Conservation (phyloP, 2,329 filamentous ascomycete genomes). For the Fusarium floridanum region DNA sequence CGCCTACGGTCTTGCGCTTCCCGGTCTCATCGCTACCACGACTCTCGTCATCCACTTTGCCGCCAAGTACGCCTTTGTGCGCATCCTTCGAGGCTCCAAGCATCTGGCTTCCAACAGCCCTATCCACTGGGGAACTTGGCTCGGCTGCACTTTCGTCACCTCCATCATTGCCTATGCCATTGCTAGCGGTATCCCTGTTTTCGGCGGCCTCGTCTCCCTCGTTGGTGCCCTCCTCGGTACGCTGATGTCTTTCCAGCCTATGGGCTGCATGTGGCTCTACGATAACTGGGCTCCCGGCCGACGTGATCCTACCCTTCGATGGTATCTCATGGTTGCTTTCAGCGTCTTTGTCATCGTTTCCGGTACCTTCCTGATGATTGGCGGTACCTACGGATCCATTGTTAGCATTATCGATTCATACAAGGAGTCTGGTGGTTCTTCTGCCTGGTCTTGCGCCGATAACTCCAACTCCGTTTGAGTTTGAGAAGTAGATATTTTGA, state of each 20-base stretch:
- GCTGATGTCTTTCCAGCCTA: conserved; percentile 48
- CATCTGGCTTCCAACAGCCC: conserved; percentile 48
- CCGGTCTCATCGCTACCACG: conserved; percentile 47
- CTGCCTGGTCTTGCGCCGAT: conserved; percentile 58
- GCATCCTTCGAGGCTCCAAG: conserved; percentile 46
- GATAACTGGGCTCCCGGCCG: conserved; percentile 44
- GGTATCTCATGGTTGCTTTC: conserved; percentile 37
- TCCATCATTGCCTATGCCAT: conserved; percentile 48
- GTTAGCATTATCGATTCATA: conserved; percentile 52
- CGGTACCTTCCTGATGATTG: conserved; percentile 56
- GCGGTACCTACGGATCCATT: conserved; percentile 60
- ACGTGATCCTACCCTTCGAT: conserved; percentile 14
- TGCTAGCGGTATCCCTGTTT: conserved; percentile 42
- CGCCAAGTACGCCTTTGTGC: conserved; percentile 36
- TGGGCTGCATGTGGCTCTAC: conserved; percentile 48
- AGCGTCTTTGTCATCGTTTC: conserved; percentile 30
- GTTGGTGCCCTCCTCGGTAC: conserved; percentile 49
- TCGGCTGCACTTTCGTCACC: conserved; percentile 46
- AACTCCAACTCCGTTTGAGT: conserved; percentile 53
- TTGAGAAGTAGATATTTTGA: background rate
- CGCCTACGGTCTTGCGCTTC: conserved; percentile 55
- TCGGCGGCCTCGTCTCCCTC: conserved; percentile 46
- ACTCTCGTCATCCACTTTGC: conserved; percentile 46
- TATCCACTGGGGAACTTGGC: conserved; percentile 50
- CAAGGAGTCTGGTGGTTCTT: conserved; percentile 50